Conservation (phyloP, 352 stramenopile genomes). For the Elongisporangium undulatum region DNA sequence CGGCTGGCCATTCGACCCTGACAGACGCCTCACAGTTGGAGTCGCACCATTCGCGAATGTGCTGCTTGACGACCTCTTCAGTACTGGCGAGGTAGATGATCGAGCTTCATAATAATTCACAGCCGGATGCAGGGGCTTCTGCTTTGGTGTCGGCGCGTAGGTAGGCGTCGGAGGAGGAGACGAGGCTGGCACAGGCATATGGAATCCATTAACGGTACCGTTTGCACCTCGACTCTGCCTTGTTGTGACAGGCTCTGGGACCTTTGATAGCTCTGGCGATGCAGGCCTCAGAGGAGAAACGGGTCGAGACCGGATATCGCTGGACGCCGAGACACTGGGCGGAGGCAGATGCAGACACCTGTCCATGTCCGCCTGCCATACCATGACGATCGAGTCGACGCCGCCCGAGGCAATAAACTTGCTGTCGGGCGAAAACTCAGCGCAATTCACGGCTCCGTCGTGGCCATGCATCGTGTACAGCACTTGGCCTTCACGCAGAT, state of each 20-base stretch:
- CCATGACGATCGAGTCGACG: slow-evolving; percentile 79
- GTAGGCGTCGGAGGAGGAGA: slow-evolving; percentile 35
- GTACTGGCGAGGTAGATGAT: slow-evolving; percentile 2
- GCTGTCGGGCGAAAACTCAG: slow-evolving; percentile 67
- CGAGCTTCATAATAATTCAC: slow-evolving; percentile 24
- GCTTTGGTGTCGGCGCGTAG: slow-evolving; percentile 26
- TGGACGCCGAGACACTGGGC: background rate
- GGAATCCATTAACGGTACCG: background rate
- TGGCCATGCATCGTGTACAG: slow-evolving; percentile 92
- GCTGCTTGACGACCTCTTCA: background rate
- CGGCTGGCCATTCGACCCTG: background rate
- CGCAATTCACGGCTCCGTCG: slow-evolving; percentile 57
- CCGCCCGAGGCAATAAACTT: slow-evolving; percentile 63
- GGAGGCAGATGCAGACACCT: slow-evolving; percentile 45
- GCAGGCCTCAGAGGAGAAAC: background rate
- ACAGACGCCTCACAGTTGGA: background rate
- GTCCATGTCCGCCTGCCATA: slow-evolving; percentile 82
- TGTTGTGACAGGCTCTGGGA: background rate
- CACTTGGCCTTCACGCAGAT: slow-evolving; percentile 90
- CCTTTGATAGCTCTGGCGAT: background rate
- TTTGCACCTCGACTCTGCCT: background rate
- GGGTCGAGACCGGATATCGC: background rate
- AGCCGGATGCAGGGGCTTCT: slow-evolving; percentile 31
- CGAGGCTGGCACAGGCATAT: slow-evolving; percentile 1
- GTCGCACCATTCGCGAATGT: background rate